Conservation (phyloP, 169 alveolate species). For the Cryptosporidium meleagridis region DNA sequence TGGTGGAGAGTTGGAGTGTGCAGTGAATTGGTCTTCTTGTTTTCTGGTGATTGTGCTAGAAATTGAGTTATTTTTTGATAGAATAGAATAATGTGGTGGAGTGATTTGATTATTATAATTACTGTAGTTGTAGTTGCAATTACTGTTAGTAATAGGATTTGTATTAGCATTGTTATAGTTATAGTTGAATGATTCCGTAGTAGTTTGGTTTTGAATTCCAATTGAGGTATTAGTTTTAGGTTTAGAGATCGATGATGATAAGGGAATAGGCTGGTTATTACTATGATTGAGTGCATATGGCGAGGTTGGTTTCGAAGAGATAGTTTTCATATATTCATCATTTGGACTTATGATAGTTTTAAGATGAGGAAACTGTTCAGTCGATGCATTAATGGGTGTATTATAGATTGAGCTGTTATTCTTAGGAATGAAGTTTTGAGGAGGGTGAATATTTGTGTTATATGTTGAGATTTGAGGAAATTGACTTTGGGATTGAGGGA, state of each 20-base stretch:
- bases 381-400: conserved; percentile 13
- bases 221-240: not conserved
- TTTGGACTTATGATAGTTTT: not conserved
- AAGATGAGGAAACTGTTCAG: conserved; percentile 18
- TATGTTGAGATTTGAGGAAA: conserved; percentile 1
- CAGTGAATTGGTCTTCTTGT: conserved; percentile 20
- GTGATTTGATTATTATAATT: not conserved
- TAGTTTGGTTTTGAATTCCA: not conserved
- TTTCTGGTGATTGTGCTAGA: conserved; percentile 40
- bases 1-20: conserved; percentile 24
- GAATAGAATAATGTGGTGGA: conserved; percentile 1
- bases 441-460: not conserved
- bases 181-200: not conserved
- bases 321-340: not conserved
- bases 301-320: not conserved
- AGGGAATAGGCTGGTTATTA: not conserved
- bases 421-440: not conserved
- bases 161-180: not conserved
- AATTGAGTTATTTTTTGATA: conserved; percentile 14
- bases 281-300: not conserved
- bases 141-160: not conserved
- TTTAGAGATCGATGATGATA: not conserved
- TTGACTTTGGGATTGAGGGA: not conserved
- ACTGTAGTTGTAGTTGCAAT: not conserved
- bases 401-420: not conserved